Base-by-base conservation (phyloP, 2,329 filamentous ascomycete genomes). In the Achaetomium macrosporum region DNA sequence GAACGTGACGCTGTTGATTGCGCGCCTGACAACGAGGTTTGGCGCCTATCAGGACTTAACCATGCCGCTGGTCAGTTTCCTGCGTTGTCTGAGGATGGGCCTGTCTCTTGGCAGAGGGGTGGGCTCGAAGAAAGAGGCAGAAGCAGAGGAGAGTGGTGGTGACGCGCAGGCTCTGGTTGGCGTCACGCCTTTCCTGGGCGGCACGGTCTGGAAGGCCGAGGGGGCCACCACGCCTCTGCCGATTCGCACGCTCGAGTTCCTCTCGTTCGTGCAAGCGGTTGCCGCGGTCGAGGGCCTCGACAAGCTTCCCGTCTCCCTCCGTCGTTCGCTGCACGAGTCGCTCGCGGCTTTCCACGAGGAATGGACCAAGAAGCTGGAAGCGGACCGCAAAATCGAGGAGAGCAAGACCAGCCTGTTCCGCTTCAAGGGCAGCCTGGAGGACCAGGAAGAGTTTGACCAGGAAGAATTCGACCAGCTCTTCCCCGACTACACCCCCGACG, bases 21-120 rank as follows among this genome's bases (percentile, higher is more conserved):
- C 78, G 50, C 81, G 91, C 42, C 76, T 99, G 8, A 78, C 76
- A 1, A 75, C 80, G 30, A 77, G 83, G 35, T 95, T 90, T 64
- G 79, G 83, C 37, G 83, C 83, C 13, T 97, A 96, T 63, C 88
- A 90, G 56, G 93, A 99, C 64, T 81, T 97, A 61, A 88, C 87
- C 0, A 76, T 81, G 42, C 91, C 90, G 4, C 78, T 90, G 11
- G 76, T 90, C 42, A 88, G 87, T 48, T 87, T 96, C 58, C 74
- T 97, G 41, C 83, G 87, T 53, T 88, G 88, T 60, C 73, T 97
- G 10, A 82, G 86, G 59, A 73, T 95, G 55, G 91, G 90, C 2
- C 69, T 95, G 31, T 85, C 81, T 1, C 69, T 95, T 36, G 78
- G 76, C 50, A 70, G 72, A 64, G 71, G 72, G 63, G 73, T 64